Evolutionary conservation across 2,329 filamentous ascomycete species (phyloP), one percentile per base, ranked within the genome.

Genomic region (Sphaerulina vaccinii): DNA sequence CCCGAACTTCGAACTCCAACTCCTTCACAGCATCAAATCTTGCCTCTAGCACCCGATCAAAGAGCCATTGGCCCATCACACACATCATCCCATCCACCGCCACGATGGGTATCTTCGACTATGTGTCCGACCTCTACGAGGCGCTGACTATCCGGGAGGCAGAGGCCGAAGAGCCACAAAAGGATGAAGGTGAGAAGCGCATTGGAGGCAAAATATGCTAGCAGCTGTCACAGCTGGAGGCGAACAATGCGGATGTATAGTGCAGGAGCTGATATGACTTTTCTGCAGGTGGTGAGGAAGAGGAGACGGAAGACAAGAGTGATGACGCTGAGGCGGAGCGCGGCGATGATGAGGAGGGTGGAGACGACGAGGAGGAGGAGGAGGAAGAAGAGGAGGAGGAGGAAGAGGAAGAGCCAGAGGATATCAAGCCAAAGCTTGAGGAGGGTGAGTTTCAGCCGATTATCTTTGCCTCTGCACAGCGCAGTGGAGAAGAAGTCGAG

Each of bases 361-460:
- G 78, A 18, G 79, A 80, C 15, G 82, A 78, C 21, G 82, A 81
- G 24, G 83, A 81, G 19, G 84, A 85, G 37, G 86, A 85, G 21
- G 86, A 87, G 37, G 85, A 86, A 27, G 85, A 87, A 29, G 86
- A 90, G 16, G 88, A 91, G 54, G 88, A 93, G 46, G 88, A 92
- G 57, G 87, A 91, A 56, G 85, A 90, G 56, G 87, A 90, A 60
- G 88, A 93, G 77, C 77, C 82, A 57, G 84, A 86, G 64, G 92
- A 97, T 72, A 84, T 86, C 65, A 95, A 95, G 82, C 88, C 91
- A 57, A 82, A 83, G 73, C 75, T 97, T 57, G 88, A 95, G 76
- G 90, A 95, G 83, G 90, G 93, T 97, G 75, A 80, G 89, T 67
- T 21, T 18, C 37, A 13, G 13, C 15, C 37, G 4, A 32, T 22